Evolutionary conservation across 148 eudicot genomes (phyloP).

Genomic region (Rhododendron ovatum): DNA sequence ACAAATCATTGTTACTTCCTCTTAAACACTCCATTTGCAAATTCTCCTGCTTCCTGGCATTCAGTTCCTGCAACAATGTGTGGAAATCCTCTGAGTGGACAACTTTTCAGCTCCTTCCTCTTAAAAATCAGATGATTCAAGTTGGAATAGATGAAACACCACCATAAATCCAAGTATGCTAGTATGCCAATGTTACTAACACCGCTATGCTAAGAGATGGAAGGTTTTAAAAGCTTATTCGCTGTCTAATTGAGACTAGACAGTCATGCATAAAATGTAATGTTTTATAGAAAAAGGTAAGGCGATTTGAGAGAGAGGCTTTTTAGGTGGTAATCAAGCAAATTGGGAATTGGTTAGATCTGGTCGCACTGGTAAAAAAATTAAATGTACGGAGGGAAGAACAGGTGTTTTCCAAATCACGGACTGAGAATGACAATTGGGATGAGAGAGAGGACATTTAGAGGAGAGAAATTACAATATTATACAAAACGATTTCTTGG

Average conservation of each 20-base stretch:
- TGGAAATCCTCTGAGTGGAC: neutral
- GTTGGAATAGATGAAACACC: neutral
- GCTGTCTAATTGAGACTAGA: neutral
- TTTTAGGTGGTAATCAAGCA: neutral
- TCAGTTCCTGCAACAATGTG: conserved; percentile 47
- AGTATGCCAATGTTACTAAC: neutral
- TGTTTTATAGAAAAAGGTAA: neutral
- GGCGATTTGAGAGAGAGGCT: neutral
- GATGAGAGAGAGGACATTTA: neutral
- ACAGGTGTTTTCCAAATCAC: neutral
- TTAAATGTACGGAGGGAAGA: neutral
- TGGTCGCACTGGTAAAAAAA: neutral
- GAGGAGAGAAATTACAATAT: neutral
- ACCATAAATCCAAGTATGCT: neutral
- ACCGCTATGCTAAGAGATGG: neutral
- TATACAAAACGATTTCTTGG: no score
- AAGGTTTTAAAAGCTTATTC: neutral
- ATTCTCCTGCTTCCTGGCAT: conserved; percentile 43
- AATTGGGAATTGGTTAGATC: neutral
- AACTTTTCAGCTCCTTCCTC: conserved; percentile 1
- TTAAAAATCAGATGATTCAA: neutral
- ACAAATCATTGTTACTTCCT: conserved; percentile 52
- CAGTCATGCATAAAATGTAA: neutral
- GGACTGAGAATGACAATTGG: neutral
- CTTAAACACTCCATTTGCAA: conserved; percentile 37